Evolutionary conservation across 164 flowering plant species (phyloP).

Genomic region (Aristolochia fimbriata): DNA sequence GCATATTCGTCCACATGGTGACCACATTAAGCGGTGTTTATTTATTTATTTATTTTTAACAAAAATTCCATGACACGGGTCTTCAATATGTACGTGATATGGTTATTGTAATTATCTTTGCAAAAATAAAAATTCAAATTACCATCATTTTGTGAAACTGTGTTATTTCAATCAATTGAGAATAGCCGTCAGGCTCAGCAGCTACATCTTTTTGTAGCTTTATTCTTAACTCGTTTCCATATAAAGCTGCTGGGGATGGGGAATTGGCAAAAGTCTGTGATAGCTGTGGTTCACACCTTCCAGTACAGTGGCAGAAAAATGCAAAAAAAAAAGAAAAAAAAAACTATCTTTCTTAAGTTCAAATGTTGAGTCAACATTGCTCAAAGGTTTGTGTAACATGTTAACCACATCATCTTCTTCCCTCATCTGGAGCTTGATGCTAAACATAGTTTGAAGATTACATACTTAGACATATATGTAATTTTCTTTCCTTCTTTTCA

Average conservation of each 20-base stretch:
- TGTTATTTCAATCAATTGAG: neutral
- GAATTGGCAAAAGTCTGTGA: constrained; percentile 35
- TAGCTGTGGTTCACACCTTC: constrained; percentile 55
- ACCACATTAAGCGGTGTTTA: neutral
- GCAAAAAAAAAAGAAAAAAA: too few species aligned
- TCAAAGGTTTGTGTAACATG: constrained; percentile 42
- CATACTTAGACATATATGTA: neutral
- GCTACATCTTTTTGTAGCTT: neutral
- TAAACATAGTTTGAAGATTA: neutral
- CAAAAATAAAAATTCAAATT: neutral
- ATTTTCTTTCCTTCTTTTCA: neutral
- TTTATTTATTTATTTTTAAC: neutral
- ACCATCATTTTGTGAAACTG: neutral
- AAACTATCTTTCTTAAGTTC: constrained; percentile 21
- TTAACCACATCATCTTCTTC: neutral
- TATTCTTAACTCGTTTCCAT: constrained; percentile 14
- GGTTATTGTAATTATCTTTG: neutral
- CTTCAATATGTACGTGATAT: neutral
- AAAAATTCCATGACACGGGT: neutral
- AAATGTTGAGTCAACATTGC: constrained; percentile 63
- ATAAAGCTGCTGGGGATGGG: constrained; percentile 30
- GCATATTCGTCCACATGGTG: neutral
- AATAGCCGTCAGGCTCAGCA: neutral
- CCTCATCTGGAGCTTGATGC: neutral
- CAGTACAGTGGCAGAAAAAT: constrained; percentile 41